phyloP scores from a whole-genome alignment of 345 rosid species.

The Garcia nutans region DNA sequence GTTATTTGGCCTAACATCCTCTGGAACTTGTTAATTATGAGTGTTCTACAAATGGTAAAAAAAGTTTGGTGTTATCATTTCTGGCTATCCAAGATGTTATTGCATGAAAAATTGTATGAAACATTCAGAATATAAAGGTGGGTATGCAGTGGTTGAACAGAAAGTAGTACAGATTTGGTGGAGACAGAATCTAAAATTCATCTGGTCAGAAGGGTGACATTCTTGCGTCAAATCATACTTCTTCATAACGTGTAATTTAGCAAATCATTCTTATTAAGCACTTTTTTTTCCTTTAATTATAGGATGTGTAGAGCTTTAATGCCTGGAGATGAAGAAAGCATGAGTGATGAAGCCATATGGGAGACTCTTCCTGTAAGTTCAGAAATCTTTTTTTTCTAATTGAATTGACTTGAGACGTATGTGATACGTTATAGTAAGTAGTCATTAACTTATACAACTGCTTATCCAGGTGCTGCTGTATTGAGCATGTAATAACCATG shows the following conservation, averaged over 20 bases:
- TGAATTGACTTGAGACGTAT: not conserved
- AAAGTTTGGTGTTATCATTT: not conserved
- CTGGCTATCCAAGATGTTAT: slow-evolving; percentile 1
- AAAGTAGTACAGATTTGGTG: not conserved
- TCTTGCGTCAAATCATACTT: slow-evolving; percentile 2
- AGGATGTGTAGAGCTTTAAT: slow-evolving; percentile 92
- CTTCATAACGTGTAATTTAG: not conserved
- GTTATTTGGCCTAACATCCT: not conserved
- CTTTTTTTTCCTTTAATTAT: slow-evolving; percentile 11
- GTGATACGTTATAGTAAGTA: not conserved
- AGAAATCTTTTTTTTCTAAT: slow-evolving; percentile 4
- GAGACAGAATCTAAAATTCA: not conserved
- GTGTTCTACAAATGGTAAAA: not conserved
- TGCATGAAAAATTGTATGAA: not conserved
- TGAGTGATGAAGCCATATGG: slow-evolving; percentile 94
- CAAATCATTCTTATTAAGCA: slow-evolving; percentile 1
- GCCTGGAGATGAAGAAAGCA: slow-evolving; percentile 95
- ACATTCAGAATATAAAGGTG: not conserved
- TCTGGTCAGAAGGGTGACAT: not conserved
- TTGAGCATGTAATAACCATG: not conserved
- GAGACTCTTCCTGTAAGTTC: slow-evolving; percentile 87
- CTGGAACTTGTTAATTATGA: not conserved
- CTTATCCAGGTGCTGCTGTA: not conserved
- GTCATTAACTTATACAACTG: not conserved
- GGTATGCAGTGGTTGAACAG: not conserved